phyloP scores from a whole-genome alignment of 495 filamentous ascomycete species.

The Wilcoxina mikolae region DNA sequence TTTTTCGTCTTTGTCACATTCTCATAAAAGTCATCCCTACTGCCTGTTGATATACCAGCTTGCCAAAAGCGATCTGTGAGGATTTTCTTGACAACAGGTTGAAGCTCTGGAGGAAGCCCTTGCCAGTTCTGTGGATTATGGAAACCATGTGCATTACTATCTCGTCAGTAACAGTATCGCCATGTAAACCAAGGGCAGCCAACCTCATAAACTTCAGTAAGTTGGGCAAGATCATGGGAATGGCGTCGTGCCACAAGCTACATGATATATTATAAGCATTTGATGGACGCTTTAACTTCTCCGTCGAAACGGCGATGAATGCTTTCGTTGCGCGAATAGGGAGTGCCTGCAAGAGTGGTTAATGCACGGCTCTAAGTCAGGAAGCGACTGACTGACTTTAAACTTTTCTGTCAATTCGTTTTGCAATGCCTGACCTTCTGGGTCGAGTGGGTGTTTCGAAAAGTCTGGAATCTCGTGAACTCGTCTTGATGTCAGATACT shows the following conservation, averaged over 20 bases:
- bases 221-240: constrained; percentile 71
- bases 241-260: constrained; percentile 64
- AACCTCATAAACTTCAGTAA: constrained; percentile 74
- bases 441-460: constrained; percentile 59
- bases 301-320: constrained; percentile 75
- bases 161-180: constrained; percentile 11
- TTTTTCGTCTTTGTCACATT: constrained; percentile 72
- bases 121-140: constrained; percentile 78
- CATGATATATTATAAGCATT: constrained; percentile 54
- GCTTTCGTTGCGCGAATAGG: constrained; percentile 79
- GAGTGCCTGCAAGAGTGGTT: constrained; percentile 37
- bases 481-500: constrained; percentile 56
- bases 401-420: constrained; percentile 57
- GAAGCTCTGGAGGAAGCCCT: constrained; percentile 61
- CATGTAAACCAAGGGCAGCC: constrained; percentile 7
- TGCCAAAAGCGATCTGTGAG: constrained; percentile 98
- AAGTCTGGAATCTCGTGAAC: constrained; percentile 73
- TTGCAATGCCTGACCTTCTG: constrained; percentile 64
- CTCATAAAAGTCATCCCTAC: constrained; percentile 90
- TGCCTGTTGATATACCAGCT: constrained; percentile 88
- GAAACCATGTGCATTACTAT: constrained; percentile 79
- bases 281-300: constrained; percentile 61
- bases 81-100: constrained; percentile 59
- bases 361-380: no score
- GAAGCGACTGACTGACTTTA: constrained; percentile 37